phyloP scores from a whole-genome alignment of 1,284 basidiomycete genomes.

The Trichosporon ovoides region DNA sequence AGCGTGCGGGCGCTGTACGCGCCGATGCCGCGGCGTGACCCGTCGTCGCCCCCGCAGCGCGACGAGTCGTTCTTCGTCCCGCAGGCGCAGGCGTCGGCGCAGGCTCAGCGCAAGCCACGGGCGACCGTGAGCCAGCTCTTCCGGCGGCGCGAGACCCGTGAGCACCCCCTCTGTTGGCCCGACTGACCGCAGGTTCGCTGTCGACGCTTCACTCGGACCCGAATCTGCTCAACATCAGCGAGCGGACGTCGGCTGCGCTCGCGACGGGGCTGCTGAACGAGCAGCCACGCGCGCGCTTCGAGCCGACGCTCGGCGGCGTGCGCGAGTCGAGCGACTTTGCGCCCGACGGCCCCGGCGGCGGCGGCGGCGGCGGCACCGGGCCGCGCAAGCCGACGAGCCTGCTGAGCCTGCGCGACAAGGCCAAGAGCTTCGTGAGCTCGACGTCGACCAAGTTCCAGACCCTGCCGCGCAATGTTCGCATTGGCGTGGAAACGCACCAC shows the following conservation, averaged over 20 bases:
- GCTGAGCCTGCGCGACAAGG: conserved; percentile 36
- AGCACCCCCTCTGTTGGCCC: not conserved
- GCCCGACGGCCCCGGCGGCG: not conserved
- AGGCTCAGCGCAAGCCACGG: not conserved
- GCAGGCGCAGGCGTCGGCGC: too few relatives aligned
- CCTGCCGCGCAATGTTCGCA: not conserved
- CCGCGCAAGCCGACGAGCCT: conserved; percentile 37
- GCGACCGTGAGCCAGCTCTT: not conserved
- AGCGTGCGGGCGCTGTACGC: not conserved
- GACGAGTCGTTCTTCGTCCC: not conserved
- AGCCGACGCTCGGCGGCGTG: not conserved
- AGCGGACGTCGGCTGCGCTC: not conserved
- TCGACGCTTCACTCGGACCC: not conserved
- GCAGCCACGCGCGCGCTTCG: not conserved
- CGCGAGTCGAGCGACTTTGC: not conserved
- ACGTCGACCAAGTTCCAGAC: conserved; percentile 5
- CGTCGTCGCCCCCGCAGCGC: not conserved
- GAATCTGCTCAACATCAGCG: not conserved
- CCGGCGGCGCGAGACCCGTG: not conserved
- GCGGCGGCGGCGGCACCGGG: not conserved
- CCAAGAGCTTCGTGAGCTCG: conserved; percentile 24
- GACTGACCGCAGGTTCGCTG: not conserved
- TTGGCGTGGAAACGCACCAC: not conserved
- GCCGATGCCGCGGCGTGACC: not conserved
- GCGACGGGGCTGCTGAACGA: not conserved